Evolutionary conservation across 768 basidiomycete genomes (phyloP).

Genomic region (Boletus speciosus): DNA sequence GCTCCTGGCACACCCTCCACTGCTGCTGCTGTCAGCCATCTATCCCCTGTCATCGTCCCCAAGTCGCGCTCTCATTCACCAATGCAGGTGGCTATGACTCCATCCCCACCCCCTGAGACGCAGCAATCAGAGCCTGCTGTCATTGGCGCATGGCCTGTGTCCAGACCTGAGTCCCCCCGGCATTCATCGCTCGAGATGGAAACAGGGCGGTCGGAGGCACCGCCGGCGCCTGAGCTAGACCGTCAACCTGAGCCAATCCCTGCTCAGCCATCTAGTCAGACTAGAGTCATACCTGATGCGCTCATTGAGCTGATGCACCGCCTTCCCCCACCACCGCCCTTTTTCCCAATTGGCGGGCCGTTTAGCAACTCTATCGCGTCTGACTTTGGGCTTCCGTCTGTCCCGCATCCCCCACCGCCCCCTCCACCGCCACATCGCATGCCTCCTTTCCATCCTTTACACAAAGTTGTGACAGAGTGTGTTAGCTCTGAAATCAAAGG

Average conservation of each 20-base stretch:
- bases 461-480: conserved; percentile 17
- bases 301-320: conserved; percentile 17
- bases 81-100: conserved; percentile 45
- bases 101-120: conserved; percentile 20
- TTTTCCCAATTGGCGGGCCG: conserved; percentile 16
- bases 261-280: conserved; percentile 4
- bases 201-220: conserved; percentile 5
- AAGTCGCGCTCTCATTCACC: conserved; percentile 43
- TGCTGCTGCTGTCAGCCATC: background rate
- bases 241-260: conserved; percentile 5
- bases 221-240: background rate
- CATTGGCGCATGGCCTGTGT: conserved; percentile 43
- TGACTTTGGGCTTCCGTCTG: conserved; percentile 17
- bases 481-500: conserved; percentile 22
- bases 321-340: conserved; percentile 14
- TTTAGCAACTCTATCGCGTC: conserved; percentile 21
- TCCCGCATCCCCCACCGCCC: conserved; percentile 8
- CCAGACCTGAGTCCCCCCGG: conserved; percentile 34
- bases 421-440: conserved; percentile 8
- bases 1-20: conserved; percentile 6
- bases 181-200: conserved; percentile 15
- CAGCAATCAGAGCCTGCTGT: conserved; percentile 35
- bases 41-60: conserved; percentile 18
- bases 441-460: conserved; percentile 11
- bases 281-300: conserved; percentile 11